A percentile compares a stretch with the other conserved stretches of the same genome.
Conservation (phyloP, 345 rosid genomes). For the Syzygium aromaticum region DNA sequence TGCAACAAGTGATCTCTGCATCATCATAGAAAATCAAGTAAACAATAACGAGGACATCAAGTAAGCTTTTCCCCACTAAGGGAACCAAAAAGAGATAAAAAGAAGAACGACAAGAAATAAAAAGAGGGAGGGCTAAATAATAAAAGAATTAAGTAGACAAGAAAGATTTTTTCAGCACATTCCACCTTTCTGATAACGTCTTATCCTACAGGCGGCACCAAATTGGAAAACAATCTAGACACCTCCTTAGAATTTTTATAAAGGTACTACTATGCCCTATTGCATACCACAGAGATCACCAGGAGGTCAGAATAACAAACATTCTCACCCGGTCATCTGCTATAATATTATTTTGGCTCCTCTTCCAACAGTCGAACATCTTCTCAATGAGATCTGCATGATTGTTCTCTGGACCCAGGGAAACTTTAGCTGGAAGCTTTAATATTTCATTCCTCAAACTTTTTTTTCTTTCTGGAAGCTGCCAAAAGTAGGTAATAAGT, state of each 20-base stretch:
- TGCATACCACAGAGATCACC: background rate
- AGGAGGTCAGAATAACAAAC: background rate
- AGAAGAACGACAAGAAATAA: background rate
- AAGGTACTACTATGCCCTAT: background rate
- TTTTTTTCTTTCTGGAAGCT: constrained; percentile 10
- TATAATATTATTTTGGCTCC: constrained; percentile 25
- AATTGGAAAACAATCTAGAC: background rate
- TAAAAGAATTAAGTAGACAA: background rate
- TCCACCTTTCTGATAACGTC: background rate
- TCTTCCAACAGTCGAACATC: constrained; percentile 20
- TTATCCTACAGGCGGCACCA: background rate
- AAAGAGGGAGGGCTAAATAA: background rate
- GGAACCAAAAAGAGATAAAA: background rate
- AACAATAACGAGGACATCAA: background rate
- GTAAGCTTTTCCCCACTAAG: background rate
- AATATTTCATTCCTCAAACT: constrained; percentile 2
- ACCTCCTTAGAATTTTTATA: background rate
- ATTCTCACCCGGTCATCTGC: constrained; percentile 34
- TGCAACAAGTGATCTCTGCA: background rate
- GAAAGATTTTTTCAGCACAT: background rate
- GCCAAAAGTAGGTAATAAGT: constrained; percentile 4
- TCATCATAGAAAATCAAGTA: background rate
- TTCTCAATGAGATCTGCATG: constrained; percentile 12
- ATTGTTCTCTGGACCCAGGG: constrained; percentile 2
- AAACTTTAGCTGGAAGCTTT: constrained; percentile 14